Evolutionary conservation across 2,329 filamentous ascomycete genomes (phyloP).

Genomic region (Neophaeococcomyces aloes): DNA sequence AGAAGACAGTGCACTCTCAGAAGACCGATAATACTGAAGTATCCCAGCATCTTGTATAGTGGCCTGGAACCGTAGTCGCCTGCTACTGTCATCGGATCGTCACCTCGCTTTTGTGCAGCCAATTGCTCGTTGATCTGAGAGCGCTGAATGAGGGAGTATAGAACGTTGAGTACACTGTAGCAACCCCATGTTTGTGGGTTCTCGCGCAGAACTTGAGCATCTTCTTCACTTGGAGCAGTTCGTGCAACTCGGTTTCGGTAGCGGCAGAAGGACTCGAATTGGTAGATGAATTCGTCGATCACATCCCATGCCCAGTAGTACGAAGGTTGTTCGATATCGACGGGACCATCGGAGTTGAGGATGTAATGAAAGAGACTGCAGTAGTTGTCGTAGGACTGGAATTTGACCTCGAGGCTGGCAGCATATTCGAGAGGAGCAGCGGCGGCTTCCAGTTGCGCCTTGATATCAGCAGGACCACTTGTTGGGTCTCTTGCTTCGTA

Average conservation of each 20-base stretch:
- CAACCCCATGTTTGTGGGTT: slow-evolving; percentile 99
- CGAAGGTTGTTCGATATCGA: slow-evolving; percentile 91
- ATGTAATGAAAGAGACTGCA: slow-evolving; percentile 99
- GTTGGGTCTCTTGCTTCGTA: slow-evolving; percentile 66
- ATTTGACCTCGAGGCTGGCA: slow-evolving; percentile 90
- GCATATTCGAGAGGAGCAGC: slow-evolving; percentile 94
- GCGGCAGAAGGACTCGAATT: slow-evolving; percentile 98
- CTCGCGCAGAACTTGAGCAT: slow-evolving; percentile 80
- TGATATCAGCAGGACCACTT: slow-evolving; percentile 74
- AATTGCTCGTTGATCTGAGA: slow-evolving; percentile 98
- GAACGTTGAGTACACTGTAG: slow-evolving; percentile 97
- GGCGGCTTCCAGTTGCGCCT: slow-evolving; percentile 79
- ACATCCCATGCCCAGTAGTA: slow-evolving; percentile 99
- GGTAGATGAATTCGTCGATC: slow-evolving; percentile 99
- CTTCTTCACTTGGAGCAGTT: slow-evolving; percentile 73
- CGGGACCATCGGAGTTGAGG: slow-evolving; percentile 96
- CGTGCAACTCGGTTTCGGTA: slow-evolving; percentile 88
- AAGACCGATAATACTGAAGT: slow-evolving; percentile 97
- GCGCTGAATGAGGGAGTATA: slow-evolving; percentile 96
- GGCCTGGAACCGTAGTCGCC: slow-evolving; percentile 92
- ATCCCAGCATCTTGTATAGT: slow-evolving; percentile 95
- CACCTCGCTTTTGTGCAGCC: slow-evolving; percentile 83
- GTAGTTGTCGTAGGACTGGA: slow-evolving; percentile 98
- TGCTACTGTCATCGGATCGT: slow-evolving; percentile 77
- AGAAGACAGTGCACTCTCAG: slow-evolving; percentile 92